Evolutionary conservation across 306 rosid genomes (phyloP).

Genomic region (Clitoria ternatea): DNA sequence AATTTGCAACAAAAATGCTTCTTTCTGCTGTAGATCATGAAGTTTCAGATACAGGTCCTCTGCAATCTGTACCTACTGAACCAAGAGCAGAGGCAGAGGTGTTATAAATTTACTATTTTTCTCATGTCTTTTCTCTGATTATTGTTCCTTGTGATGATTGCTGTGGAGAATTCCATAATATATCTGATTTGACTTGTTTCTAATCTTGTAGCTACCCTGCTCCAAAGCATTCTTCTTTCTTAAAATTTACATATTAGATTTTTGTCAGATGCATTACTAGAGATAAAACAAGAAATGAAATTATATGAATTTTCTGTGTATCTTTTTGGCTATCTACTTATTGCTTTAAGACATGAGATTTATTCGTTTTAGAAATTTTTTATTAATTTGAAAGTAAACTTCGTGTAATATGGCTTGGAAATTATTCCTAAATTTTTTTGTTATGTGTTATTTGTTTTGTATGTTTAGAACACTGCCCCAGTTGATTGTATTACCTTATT

Average conservation of each 20-base stretch:
- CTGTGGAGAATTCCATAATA: constrained; percentile 13
- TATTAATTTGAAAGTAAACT: background rate
- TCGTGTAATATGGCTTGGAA: background rate
- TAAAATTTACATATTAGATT: background rate
- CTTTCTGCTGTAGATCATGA: constrained; percentile 58
- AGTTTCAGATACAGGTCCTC: constrained; percentile 41
- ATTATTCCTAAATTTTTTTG: background rate
- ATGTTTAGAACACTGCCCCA: background rate
- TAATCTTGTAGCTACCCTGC: background rate
- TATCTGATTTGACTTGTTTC: background rate
- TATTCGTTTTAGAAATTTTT: background rate
- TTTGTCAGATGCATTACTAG: background rate
- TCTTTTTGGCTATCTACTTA: background rate
- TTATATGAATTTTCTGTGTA: background rate
- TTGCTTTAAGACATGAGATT: background rate
- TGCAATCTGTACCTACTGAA: constrained; percentile 48
- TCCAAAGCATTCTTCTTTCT: background rate
- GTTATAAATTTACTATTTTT: constrained; percentile 12
- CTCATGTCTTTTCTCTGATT: background rate
- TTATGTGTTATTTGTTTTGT: background rate
- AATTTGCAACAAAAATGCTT: constrained; percentile 75
- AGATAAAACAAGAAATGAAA: background rate
- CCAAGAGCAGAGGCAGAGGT: constrained; percentile 53
- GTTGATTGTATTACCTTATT: background rate
- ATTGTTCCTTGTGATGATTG: constrained; percentile 8